A percentile compares a stretch with the other conserved stretches of the same genome.
Conservation (phyloP, 2,329 filamentous ascomycete genomes). For the Paecilomyces formosus region DNA sequence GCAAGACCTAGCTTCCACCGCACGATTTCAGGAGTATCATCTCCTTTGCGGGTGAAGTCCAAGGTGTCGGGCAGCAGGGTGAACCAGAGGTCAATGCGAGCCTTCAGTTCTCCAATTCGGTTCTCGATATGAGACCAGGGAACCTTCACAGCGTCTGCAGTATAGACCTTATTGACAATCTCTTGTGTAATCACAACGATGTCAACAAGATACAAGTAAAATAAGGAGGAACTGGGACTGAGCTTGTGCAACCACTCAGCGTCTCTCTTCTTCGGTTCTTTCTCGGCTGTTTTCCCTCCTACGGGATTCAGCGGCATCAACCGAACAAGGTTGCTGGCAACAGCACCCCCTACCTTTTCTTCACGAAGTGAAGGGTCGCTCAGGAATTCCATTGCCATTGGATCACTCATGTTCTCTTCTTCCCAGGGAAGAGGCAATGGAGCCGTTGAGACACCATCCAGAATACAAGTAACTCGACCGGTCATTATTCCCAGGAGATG, state of each 20-base stretch:
- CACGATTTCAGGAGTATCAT: conserved; percentile 24
- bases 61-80: conserved; percentile 27
- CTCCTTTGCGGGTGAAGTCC: conserved; percentile 29
- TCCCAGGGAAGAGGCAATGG: conserved; percentile 35
- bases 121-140: conserved; percentile 35
- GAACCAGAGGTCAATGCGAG: conserved; percentile 32
- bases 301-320: conserved; percentile 23
- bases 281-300: conserved; percentile 17
- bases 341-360: conserved; percentile 20
- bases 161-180: conserved; percentile 36
- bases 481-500: conserved; percentile 40
- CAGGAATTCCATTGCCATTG: conserved; percentile 24
- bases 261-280: conserved; percentile 17
- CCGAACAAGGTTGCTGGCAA: conserved; percentile 23
- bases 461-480: conserved; percentile 36
- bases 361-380: conserved; percentile 22
- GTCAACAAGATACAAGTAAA: conserved; percentile 33
- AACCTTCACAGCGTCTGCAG: conserved; percentile 28
- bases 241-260: conserved; percentile 27
- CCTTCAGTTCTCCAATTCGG: conserved; percentile 29
- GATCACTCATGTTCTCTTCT: conserved; percentile 30
- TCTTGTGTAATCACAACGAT: conserved; percentile 32
- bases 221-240: conserved; percentile 21
- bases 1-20: conserved; percentile 34
- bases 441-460: conserved; percentile 36